Percentiles rank a stretch among this genome's conserved stretches.
phyloP scores from a whole-genome alignment of 495 filamentous ascomycete species.

The Daldinia decipiens region DNA sequence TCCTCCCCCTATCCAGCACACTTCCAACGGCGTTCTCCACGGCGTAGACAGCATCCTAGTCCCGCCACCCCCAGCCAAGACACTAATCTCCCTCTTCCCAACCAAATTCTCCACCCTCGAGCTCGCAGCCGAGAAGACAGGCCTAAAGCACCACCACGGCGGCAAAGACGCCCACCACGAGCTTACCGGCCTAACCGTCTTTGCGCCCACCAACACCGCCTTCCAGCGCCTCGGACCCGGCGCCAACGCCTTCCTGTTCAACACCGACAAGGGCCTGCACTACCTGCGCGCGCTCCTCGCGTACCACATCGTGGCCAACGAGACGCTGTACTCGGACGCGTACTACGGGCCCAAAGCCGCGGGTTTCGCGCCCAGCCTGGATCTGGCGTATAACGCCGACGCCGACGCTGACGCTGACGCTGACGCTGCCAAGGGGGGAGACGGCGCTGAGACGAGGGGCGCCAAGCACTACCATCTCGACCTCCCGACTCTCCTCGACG shows the following conservation, averaged over 20 bases:
- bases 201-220: conserved; percentile 80
- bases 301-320: conserved; percentile 79
- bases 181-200: conserved; percentile 67
- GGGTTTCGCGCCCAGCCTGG: not conserved
- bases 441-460: not conserved
- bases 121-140: conserved; percentile 75
- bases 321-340: conserved; percentile 84
- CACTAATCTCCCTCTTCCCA: conserved; percentile 74
- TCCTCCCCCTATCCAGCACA: conserved; percentile 54
- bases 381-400: conserved; percentile 11
- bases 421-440: not conserved
- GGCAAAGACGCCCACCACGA: not conserved
- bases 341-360: conserved; percentile 62
- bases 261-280: conserved; percentile 68
- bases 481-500: conserved; percentile 71
- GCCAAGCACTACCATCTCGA: conserved; percentile 64
- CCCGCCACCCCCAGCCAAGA: conserved; percentile 71
- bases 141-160: conserved; percentile 56
- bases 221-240: conserved; percentile 74
- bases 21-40: conserved; percentile 83
- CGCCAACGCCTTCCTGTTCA: conserved; percentile 82
- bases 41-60: conserved; percentile 75
- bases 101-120: conserved; percentile 78
- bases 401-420: too few relatives aligned
- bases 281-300: conserved; percentile 78